phyloP scores from a whole-genome alignment of 1,284 basidiomycete species.

The Pholiota adiposa region DNA sequence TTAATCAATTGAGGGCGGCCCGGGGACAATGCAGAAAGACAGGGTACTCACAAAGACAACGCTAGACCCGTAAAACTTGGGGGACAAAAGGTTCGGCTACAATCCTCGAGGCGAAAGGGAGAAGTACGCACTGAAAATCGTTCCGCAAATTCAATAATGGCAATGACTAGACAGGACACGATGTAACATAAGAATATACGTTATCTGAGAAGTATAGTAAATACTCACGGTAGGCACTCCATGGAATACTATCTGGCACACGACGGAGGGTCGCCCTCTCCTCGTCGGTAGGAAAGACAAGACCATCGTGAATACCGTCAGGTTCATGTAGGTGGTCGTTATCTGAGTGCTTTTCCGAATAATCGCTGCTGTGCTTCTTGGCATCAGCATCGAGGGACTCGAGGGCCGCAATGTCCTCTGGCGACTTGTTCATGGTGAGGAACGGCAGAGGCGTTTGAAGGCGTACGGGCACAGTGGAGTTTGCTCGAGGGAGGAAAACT shows the following conservation, averaged over 20 bases:
- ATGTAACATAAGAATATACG: neutral
- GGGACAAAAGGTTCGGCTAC: neutral
- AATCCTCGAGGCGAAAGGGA: neutral
- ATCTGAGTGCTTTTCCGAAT: constrained; percentile 9
- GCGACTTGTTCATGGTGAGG: constrained; percentile 1
- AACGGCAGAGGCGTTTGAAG: neutral
- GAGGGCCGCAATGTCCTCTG: neutral
- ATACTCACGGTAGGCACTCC: constrained; percentile 65
- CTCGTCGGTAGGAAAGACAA: constrained; percentile 73
- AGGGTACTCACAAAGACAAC: constrained; percentile 67
- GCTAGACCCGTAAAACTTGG: constrained; percentile 58
- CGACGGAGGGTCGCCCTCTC: constrained; percentile 64
- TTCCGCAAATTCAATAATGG: constrained; percentile 73
- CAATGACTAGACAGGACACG: constrained; percentile 56
- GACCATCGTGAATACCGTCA: constrained; percentile 57
- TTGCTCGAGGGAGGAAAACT: neutral
- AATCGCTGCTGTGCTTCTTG: neutral
- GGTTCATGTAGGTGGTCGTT: constrained; percentile 18
- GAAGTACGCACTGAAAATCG: constrained; percentile 65
- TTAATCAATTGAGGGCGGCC: constrained; percentile 63
- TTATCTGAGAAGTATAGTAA: neutral
- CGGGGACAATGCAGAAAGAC: constrained; percentile 44
- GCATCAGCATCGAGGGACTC: neutral
- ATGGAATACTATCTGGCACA: constrained; percentile 66
- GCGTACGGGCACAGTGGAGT: neutral